A percentile compares a stretch with the other conserved stretches of the same genome.
Conservation (phyloP, 176 grass and related monocot genomes). For the Juncus inflexus region DNA sequence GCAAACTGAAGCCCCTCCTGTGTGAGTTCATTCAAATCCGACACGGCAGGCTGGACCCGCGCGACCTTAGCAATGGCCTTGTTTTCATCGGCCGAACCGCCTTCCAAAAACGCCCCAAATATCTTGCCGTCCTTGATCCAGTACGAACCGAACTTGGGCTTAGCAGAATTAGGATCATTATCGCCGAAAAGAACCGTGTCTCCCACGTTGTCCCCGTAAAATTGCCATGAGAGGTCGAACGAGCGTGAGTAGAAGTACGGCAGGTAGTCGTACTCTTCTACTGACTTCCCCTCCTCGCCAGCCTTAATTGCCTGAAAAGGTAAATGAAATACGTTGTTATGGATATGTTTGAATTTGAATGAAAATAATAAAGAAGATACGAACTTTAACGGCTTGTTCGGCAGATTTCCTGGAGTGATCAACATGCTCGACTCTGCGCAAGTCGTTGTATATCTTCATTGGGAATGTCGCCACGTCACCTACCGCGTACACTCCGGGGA, state of each 20-base stretch:
- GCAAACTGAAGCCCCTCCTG: conserved; percentile 67
- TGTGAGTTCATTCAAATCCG: conserved; percentile 43
- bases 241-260: conserved; percentile 95
- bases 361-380: not conserved
- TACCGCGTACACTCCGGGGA: conserved; percentile 76
- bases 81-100: conserved; percentile 71
- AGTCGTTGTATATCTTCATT: conserved; percentile 73
- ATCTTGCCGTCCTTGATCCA: conserved; percentile 95
- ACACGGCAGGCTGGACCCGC: conserved; percentile 46
- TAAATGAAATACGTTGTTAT: not conserved
- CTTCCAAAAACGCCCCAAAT: conserved; percentile 77
- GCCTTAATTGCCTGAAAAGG: conserved; percentile 67
- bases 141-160: conserved; percentile 89
- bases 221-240: conserved; percentile 85
- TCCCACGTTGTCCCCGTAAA: conserved; percentile 89
- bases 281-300: conserved; percentile 46
- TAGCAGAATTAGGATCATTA: conserved; percentile 47
- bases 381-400: conserved; percentile 78
- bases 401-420: conserved; percentile 89
- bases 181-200: conserved; percentile 77
- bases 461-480: conserved; percentile 88
- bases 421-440: conserved; percentile 86
- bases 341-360: not conserved
- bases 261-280: conserved; percentile 76
- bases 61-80: conserved; percentile 80